Base-by-base conservation (phyloP, 176 grass and related monocot genomes). In the Aegilops bicornis region DNA sequence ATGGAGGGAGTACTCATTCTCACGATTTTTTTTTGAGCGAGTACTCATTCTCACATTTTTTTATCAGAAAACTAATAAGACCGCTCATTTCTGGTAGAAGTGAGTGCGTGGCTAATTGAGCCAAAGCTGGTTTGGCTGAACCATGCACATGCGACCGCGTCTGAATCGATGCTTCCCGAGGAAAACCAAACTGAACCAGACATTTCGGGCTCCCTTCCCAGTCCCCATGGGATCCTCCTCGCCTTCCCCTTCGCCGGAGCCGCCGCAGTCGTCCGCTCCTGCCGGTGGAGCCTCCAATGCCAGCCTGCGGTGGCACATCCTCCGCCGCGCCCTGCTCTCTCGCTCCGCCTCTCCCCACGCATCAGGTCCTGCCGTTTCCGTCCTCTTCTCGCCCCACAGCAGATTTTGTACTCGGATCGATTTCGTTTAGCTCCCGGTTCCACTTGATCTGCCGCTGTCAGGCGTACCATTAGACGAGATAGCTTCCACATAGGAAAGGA, bases 271-370 rank as follows among this genome's bases (percentile, higher is more conserved):
- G 13, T 27, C 85, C 9, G 50, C 69, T 56, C 30, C 50, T 48
- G 33, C 82, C 77, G 29, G 17, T 33, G 77, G 77, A 10, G 23
- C 70, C 50, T 90, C 93, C 36, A 86, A 79, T 81, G 93, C 91
- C 11, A 87, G 80, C 23, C 73, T 90, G 36, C 82, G 93, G 83
- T 98, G 91, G 93, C 25, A 73, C 60, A 92, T 95, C 43, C 95
- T 95, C 37, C 93, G 93, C 32, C 83, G 88, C 27, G 67, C 89
- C n/a, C 73, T 98, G 65, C 73, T 87, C 58, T 13, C 71, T 58
- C 82, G 79, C 83, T 79, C 84, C 39, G 39, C 88, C 56, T 67
- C 88, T 27, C 66, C 86, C 33, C n/a, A 13, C 69, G 60, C 39
- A 30, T 36, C 48, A 88, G 74, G 93, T 92, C 80, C 11, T 13